Percentiles rank a stretch among this genome's conserved stretches.
phyloP scores from a whole-genome alignment of 1,139 yeast species.

The Kurtzmaniella natalensis region DNA sequence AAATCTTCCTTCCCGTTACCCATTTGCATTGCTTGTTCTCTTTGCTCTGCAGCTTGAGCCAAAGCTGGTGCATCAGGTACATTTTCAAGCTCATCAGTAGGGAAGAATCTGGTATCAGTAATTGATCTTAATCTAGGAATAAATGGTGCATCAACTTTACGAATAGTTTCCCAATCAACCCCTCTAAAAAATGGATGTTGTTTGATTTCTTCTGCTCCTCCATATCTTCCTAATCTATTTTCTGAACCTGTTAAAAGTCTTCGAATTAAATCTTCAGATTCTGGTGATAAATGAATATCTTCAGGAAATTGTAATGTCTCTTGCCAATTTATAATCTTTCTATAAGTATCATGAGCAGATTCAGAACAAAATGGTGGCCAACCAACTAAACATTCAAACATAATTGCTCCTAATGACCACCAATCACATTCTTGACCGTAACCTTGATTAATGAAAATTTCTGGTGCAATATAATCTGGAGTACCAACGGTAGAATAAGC shows the following conservation, averaged over 20 bases:
- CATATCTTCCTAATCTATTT: slow-evolving; percentile 81
- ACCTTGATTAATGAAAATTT: slow-evolving; percentile 93
- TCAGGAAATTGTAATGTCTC: slow-evolving; percentile 93
- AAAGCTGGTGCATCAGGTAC: slow-evolving; percentile 92
- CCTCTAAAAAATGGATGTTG: slow-evolving; percentile 92
- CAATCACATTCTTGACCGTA: slow-evolving; percentile 99
- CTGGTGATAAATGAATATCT: slow-evolving; percentile 89
- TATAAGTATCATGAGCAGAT: slow-evolving; percentile 96
- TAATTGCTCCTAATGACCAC: slow-evolving; percentile 99
- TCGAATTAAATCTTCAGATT: slow-evolving; percentile 88
- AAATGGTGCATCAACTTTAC: slow-evolving; percentile 80
- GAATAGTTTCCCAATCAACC: slow-evolving; percentile 91
- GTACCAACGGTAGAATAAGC: slow-evolving; percentile 99
- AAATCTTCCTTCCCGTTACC: slow-evolving; percentile 69
- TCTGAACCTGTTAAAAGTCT: slow-evolving; percentile 81
- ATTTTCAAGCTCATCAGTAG: slow-evolving; percentile 93
- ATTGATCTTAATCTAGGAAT: slow-evolving; percentile 71
- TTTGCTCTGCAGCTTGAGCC: slow-evolving; percentile 59
- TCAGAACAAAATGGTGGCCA: slow-evolving; percentile 99
- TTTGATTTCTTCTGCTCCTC: slow-evolving; percentile 93
- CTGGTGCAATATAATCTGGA: slow-evolving; percentile 98
- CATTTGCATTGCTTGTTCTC: slow-evolving; percentile 7
- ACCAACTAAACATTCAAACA: slow-evolving; percentile 97
- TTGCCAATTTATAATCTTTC: slow-evolving; percentile 93
- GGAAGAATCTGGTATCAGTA: slow-evolving; percentile 96